Base-by-base conservation (phyloP, 441 rosid species). In the Melastoma candidum region DNA sequence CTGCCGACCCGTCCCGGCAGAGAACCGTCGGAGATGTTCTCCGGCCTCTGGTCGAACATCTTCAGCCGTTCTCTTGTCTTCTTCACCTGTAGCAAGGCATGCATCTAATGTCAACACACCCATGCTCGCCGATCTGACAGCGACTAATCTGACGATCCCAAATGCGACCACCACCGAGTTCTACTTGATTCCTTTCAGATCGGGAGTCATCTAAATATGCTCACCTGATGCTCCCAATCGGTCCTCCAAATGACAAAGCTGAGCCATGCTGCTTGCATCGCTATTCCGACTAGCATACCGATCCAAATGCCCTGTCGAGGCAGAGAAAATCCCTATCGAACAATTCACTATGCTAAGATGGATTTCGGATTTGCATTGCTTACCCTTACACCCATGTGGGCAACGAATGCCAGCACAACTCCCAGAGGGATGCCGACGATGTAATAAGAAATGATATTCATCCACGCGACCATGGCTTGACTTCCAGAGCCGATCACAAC, bases 401-500 rank as follows among this genome's bases (percentile, higher is more conserved):
- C 68, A 0, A 56, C 74, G 47, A 67, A 74, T 11, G 68, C 79
- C 27, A 67, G 78, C 26, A 70, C 46, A 48, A 58, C 63, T 47
- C 83, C 79, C 2, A 69, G 1, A 13, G 83, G 80, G 43, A 78
- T 54, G 7, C 84, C 84, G 43, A 75, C 48, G 41, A 65, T 53
- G 53, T 75, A 75, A 47, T 75, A 78, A 56, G 70, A 68, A 8
- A 60, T 51, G 0, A 73, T n/a, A 51, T 75, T 78, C 6, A 78
- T 73, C 57, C 11, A 71, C 48, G 80, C 80, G 25, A 73, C 80
- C 53, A 63, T 63, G 26, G 59, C 11, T 47, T 77, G 77, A 32
- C 71, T 47, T n/a, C 79, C 79, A 11, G 79, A 68, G 25, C 79
- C 83, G 26, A 77, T 49, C 7, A 73, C 77, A 10, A 63, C 71